A percentile compares a stretch with the other conserved stretches of the same genome.
phyloP scores from a whole-genome alignment of 192 early-diverging fungal genomes.

The Coemansia pectinata region DNA sequence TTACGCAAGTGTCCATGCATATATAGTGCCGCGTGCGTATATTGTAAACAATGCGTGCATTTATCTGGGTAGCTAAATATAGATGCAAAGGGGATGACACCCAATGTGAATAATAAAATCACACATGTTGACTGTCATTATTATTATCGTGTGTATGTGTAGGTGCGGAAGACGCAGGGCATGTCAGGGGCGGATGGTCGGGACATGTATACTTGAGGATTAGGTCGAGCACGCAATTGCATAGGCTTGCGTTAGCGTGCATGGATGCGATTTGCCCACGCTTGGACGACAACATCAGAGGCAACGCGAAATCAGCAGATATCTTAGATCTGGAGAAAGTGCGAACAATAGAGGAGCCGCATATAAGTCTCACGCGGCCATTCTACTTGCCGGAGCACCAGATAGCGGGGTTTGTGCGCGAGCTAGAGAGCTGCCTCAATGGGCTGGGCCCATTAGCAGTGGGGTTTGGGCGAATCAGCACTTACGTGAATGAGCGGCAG shows the following conservation, averaged over 20 bases:
- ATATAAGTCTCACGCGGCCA: slow-evolving; percentile 49
- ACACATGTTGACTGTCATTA: not conserved
- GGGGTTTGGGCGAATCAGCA: slow-evolving; percentile 23
- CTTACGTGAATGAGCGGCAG: slow-evolving; percentile 32
- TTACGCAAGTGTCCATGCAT: not conserved
- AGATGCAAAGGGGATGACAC: not conserved
- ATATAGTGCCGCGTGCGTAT: not conserved
- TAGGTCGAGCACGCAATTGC: slow-evolving; percentile 7
- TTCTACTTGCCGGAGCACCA: slow-evolving; percentile 52
- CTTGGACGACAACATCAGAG: not conserved
- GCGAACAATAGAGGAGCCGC: slow-evolving; percentile 10
- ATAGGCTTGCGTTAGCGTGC: slow-evolving; percentile 14
- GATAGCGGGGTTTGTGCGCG: slow-evolving; percentile 30
- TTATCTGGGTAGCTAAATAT: not conserved
- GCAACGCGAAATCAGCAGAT: not conserved
- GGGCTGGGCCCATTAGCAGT: slow-evolving; percentile 16
- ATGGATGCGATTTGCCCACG: slow-evolving; percentile 24
- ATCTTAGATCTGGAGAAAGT: not conserved
- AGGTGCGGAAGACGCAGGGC: slow-evolving; percentile 23
- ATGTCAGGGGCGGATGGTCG: slow-evolving; percentile 47
- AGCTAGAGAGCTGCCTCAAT: slow-evolving; percentile 16
- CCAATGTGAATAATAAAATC: not conserved
- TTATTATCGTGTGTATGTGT: not conserved
- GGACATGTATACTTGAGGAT: slow-evolving; percentile 39
- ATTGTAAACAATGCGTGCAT: slow-evolving; percentile 5